Evolutionary conservation across 768 basidiomycete species (phyloP), one percentile per base, ranked within the genome.

Genomic region (Dentipellis fragilis): DNA sequence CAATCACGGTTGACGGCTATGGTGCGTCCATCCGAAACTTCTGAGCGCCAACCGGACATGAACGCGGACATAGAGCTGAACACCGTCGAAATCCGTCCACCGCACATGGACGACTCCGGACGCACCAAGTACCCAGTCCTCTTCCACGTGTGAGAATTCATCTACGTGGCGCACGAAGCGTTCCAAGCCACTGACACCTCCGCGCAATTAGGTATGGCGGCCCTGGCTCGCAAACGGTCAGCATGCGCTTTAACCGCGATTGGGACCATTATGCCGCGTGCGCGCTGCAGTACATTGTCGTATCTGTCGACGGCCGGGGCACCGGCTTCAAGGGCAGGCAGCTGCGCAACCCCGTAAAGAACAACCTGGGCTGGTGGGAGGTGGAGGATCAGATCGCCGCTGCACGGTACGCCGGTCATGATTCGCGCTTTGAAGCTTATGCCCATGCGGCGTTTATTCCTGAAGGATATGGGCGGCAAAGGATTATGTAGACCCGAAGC

Each of bases 81-180:
- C 68, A 88, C 89, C 54, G 78, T 88, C 64, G 94, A 97, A 72
- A 80, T 95, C 62, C 81, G 91, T 14, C 96, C 96, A 16, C 92
- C 93, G 4, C 77, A 80, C 57, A 89, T 98, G 84, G 96, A 99
- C 63, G 85, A 89, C 63, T 87, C 91, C 19, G 96, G 96, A n/a
- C 83, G 89, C 46, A 91, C 87, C 9, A 93, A 95, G 68, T 98
- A 99, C 65, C 90, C 96, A 1, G 93, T 97, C 19, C 73, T 99
- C 29, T 93, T 98, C 75, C 75, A 80, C 46, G 89, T 95, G 81
- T 94, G 67, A 19, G 61, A 57, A 37, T 53, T 8, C 10, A 17
- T 45, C 34, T 19, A 21, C 40, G 37, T 40, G 51, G 9, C 34
- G 8, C 11, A 14, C 22, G 37, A 3, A 36, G 21, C 9, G 16